phyloP scores from a whole-genome alignment of 2,329 filamentous ascomycete genomes.

The Aspergillus sp. region DNA sequence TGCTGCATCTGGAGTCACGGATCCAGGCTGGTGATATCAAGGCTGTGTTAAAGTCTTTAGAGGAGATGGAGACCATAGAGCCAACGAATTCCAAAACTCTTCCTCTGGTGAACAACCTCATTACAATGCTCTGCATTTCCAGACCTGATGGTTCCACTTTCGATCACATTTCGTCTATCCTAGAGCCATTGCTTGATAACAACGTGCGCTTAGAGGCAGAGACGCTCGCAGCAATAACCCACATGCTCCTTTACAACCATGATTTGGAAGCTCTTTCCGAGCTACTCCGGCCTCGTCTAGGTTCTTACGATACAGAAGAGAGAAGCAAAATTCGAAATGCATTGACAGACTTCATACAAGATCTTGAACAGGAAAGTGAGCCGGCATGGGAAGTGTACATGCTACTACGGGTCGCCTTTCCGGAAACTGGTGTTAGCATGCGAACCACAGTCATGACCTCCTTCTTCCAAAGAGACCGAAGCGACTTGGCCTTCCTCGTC shows the following conservation, averaged over 20 bases:
- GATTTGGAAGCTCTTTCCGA: constrained; percentile 79
- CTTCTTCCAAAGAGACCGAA: constrained; percentile 74
- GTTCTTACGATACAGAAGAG: constrained; percentile 52
- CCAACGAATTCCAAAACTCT: constrained; percentile 59
- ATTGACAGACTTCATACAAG: constrained; percentile 67
- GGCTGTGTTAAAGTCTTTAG: constrained; percentile 57
- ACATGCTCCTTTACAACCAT: constrained; percentile 71
- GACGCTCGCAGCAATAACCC: constrained; percentile 72
- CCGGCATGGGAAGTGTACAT: constrained; percentile 63
- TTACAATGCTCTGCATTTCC: constrained; percentile 65
- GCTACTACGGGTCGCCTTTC: constrained; percentile 58
- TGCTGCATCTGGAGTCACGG: constrained; percentile 74
- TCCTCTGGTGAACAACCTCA: constrained; percentile 67
- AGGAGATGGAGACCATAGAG: constrained; percentile 52
- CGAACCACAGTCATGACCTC: constrained; percentile 74
- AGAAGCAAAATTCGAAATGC: constrained; percentile 65
- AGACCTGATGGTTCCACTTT: constrained; percentile 59
- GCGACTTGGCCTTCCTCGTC: constrained; percentile 81
- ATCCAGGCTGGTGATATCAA: constrained; percentile 71
- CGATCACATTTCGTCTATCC: constrained; percentile 69
- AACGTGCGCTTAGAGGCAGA: constrained; percentile 68
- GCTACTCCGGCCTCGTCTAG: constrained; percentile 68
- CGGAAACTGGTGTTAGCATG: constrained; percentile 62
- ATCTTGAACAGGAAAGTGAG: constrained; percentile 60
- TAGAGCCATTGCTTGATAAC: constrained; percentile 70